Conservation (phyloP, 805 yeast genomes). For the Candida sakaeoensis region DNA sequence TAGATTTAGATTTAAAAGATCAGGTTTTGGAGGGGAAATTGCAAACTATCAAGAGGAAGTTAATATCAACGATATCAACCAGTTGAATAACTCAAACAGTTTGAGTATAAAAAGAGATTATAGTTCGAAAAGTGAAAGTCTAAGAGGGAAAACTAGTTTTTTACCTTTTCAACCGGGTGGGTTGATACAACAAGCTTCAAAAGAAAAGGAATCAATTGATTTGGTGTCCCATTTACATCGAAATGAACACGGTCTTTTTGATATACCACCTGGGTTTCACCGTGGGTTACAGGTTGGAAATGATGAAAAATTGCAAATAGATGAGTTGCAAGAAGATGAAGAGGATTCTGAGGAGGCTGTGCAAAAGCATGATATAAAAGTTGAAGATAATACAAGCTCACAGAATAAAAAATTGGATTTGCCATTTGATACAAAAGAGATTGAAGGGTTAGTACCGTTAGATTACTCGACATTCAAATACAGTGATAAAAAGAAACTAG, state of each 20-base stretch:
- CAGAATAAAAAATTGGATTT: conserved; percentile 2
- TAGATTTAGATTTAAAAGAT: conserved; percentile 61
- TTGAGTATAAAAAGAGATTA: conserved; percentile 68
- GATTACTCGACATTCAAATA: conserved; percentile 26
- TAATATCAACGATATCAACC: conserved; percentile 41
- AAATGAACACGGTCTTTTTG: conserved; percentile 70
- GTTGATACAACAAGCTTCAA: conserved; percentile 22
- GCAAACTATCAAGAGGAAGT: conserved; percentile 56
- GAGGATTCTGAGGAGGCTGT: conserved; percentile 10
- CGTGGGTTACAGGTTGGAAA: conserved; percentile 54
- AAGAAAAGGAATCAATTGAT: conserved; percentile 21
- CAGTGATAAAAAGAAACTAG: conserved; percentile 21
- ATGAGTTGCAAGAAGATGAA: conserved; percentile 12
- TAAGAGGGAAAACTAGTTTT: conserved; percentile 67
- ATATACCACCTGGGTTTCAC: conserved; percentile 74
- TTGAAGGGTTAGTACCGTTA: conserved; percentile 41
- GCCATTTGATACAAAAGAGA: conserved; percentile 40
- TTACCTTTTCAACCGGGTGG: conserved; percentile 97
- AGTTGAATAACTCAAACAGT: conserved; percentile 63
- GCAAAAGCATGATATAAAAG: conserved; percentile 1
- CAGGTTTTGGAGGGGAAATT: conserved; percentile 74
- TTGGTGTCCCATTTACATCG: conserved; percentile 49
- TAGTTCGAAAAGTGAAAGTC: conserved; percentile 55
- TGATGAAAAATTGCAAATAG: neutral
- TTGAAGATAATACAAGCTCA: too few relatives aligned